Evolutionary conservation across 768 basidiomycete species (phyloP), one percentile per base, ranked within the genome.

Genomic region (Mycena venus): DNA sequence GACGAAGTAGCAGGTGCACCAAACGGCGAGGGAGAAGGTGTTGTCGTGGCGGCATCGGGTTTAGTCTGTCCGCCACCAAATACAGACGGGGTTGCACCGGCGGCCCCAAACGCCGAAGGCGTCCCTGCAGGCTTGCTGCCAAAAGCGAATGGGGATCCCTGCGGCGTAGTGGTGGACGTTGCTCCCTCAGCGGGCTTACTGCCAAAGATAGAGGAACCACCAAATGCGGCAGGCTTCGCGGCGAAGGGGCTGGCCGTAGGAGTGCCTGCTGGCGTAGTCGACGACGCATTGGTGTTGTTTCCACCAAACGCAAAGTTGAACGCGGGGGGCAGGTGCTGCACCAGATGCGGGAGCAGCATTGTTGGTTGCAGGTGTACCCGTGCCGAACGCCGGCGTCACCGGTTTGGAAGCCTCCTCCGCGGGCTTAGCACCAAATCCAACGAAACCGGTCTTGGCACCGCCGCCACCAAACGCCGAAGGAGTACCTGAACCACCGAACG

Each of bases 1-100:
- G 75, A 69, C 5, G 51, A 53, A 47, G 60, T 47, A 60, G 78
- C 53, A 38, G 77, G 49, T 21, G 82, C 70, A 27, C 79, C 56
- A 66, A 81, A 78, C 27, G 85, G 82, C 21, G 84, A 82, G 38
- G 80, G 68, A 19, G 67, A 29, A 29, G 62, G 21, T 19, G 62
- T 47, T 12, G 44, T 38, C 31, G 58, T 23, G 15, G 27, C 15
- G 4, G 31, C 44, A n/a, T 47, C 44, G n/a, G 58, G n/a, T 23
- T 60, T 60, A 7, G 34, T n/a, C 19, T 29, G 42, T 38, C n/a
- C 25, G 23, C 32, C 61, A 31, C 73, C 64, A 58, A 62, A 61
- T 55, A 44, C 61, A 19, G 77, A 53, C 12, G 75, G 58, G 36
- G 78, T 78, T 34, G 77, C 27, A 49, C 75, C 79, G 4, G 34